Conservation (phyloP, 2,329 filamentous ascomycete genomes). For the Hyphodiscus sp. region DNA sequence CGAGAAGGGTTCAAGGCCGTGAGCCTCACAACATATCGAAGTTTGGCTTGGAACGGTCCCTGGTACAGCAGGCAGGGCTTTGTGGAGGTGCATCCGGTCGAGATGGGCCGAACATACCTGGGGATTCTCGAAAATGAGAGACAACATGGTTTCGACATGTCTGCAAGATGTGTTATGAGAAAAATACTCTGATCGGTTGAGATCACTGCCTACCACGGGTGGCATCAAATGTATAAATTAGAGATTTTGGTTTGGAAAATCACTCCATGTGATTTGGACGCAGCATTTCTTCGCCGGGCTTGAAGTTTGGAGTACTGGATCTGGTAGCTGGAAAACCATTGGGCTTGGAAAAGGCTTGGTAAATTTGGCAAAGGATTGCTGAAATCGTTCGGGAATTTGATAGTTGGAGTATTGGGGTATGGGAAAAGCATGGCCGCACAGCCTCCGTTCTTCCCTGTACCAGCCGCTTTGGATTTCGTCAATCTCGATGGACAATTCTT, state of each 20-base stretch:
- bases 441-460: not conserved
- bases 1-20: constrained; percentile 22
- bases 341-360: not conserved
- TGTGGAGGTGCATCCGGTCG: constrained; percentile 18
- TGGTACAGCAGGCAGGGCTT: constrained; percentile 28
- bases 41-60: constrained; percentile 26
- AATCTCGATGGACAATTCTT: not conserved
- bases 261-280: too few relatives aligned
- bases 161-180: constrained; percentile 24
- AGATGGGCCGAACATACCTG: constrained; percentile 21
- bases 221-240: too few relatives aligned
- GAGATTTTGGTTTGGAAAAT: too few relatives aligned
- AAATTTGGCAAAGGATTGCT: not conserved
- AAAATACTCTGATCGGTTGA: constrained; percentile 15
- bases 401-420: too few relatives aligned
- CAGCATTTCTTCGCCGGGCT: too few relatives aligned
- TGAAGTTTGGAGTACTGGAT: too few relatives aligned
- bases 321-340: too few relatives aligned
- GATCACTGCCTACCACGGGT: too few relatives aligned
- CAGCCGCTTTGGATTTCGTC: not conserved
- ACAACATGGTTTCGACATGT: constrained; percentile 21
- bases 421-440: too few relatives aligned
- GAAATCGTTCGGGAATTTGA: too few relatives aligned
- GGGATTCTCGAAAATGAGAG: constrained; percentile 22
- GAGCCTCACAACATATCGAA: constrained; percentile 26